Percentiles rank a stretch among this genome's conserved stretches.
These are phyloP conservation scores for Dryas integrifolia DNA, from an alignment of 331 rosid species.

Conservation along the genomic window DNA sequence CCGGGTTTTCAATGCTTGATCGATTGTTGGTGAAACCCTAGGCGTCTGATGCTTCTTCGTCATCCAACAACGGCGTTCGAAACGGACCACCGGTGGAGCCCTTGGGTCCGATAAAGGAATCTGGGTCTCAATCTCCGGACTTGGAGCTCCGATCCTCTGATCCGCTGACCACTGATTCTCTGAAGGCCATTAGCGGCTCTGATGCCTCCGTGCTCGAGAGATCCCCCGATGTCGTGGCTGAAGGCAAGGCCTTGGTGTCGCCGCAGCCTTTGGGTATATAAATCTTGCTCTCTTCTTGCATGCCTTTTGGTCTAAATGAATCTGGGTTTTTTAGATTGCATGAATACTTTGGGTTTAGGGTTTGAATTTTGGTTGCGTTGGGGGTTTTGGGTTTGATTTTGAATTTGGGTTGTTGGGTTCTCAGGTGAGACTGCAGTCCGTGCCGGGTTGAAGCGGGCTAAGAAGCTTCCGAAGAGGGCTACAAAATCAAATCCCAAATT, in stretches of 20 bases:
- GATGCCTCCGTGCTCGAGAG: constrained; percentile 42
- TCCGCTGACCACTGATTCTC: constrained; percentile 54
- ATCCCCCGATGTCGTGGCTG: constrained; percentile 42
- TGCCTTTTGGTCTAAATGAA: constrained; percentile 19
- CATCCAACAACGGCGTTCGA: constrained; percentile 54
- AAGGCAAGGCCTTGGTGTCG: constrained; percentile 50
- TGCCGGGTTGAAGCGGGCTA: constrained; percentile 30
- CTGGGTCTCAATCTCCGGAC: constrained; percentile 54
- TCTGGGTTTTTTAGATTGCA: constrained; percentile 12
- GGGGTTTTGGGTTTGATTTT: constrained; percentile 16
- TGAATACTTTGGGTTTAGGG: not conserved
- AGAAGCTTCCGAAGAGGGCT: constrained; percentile 48
- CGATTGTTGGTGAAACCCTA: constrained; percentile 28
- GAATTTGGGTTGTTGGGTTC: constrained; percentile 30
- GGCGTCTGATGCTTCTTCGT: constrained; percentile 68
- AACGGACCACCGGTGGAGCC: constrained; percentile 43
- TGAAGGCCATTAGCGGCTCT: constrained; percentile 45
- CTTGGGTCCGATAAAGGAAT: constrained; percentile 62
- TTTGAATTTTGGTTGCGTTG: constrained; percentile 8
- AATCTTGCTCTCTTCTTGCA: constrained; percentile 5
- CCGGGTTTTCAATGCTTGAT: constrained; percentile 22
- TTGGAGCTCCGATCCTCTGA: constrained; percentile 62
- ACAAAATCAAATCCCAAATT: constrained; percentile 38
- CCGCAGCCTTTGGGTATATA: constrained; percentile 54
- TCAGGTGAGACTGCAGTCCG: constrained; percentile 49